Evolutionary conservation across 148 eudicot species (phyloP), one percentile per base, ranked within the genome.

Genomic region (Oxyria digyna): DNA sequence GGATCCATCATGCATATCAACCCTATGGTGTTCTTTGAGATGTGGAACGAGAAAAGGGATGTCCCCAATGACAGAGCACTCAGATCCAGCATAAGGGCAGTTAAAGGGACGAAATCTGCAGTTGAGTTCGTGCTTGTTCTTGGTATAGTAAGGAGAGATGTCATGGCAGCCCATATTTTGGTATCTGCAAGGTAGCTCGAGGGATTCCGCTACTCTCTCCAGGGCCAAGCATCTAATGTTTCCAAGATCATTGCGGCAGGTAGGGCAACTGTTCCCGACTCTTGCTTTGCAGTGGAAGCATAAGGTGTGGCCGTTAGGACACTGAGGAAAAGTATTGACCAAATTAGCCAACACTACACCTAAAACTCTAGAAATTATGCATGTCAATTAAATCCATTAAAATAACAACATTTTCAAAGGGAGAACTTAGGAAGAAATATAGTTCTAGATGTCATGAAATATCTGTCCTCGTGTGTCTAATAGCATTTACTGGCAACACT

Each of bases 221-320:
- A 87, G 73, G 37, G 93, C 93, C 75, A 83, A 66, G 72, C 93
- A 87, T 78, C 93, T 81, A 70, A 85, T 87, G 75, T 87, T 81
- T 40, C 89, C 87, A 62, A 85, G 89, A 70, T 81, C 83, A 50
- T 73, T 75, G 42, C 87, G 81, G 71, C 91, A 84, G 18, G 80
- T 81, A 27, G 91, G 91, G 79, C 91, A 87, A 38, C 68, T 37
- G 41, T 80, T 75, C n/a, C 73, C 82, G 55, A 87, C 79, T 70
- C 84, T 75, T 17, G 79, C 69, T 71, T 82, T 83, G 75, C 91
- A 84, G 54, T 72, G 75, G 10, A 71, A 74, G 71, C 91, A 87
- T 45, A 87, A 49, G 20, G 87, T 82, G 71, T 85, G 89, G 67
- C 89, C 89, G 72, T 83, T 87, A 59, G 82, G 85, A 71, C 89